Evolutionary conservation across 1,284 basidiomycete species (phyloP).

Genomic region (Serendipita sp.): DNA sequence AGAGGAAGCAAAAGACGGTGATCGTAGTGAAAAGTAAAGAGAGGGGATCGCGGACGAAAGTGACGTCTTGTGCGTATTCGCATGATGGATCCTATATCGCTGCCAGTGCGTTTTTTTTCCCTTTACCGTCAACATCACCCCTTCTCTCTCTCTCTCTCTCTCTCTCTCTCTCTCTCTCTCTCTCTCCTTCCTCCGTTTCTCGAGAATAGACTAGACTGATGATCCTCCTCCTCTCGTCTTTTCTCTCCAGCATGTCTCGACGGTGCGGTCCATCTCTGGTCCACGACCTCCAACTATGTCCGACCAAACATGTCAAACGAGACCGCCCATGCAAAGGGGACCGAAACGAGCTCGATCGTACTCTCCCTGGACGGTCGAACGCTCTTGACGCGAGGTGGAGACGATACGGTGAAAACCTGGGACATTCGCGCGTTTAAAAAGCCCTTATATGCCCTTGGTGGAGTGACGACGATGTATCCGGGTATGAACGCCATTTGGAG

Average conservation of each 20-base stretch:
- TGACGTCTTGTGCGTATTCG: conserved; percentile 77
- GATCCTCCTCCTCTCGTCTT: conserved; percentile 9
- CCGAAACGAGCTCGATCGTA: conserved; percentile 69
- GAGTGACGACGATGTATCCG: conserved; percentile 68
- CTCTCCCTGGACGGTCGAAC: conserved; percentile 76
- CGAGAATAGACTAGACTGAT: too few species aligned
- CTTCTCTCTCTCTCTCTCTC: too few species aligned
- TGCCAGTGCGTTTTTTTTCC: conserved; percentile 50
- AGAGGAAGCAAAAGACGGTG: conserved; percentile 80
- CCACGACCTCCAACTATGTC: conserved; percentile 80
- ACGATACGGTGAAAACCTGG: conserved; percentile 98
- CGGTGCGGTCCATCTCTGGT: conserved; percentile 88
- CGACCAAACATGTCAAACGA: conserved; percentile 77
- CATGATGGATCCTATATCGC: conserved; percentile 74
- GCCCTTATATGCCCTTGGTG: conserved; percentile 54
- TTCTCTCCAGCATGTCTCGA: conserved; percentile 62
- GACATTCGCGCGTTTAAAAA: conserved; percentile 80
- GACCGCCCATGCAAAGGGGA: conserved; percentile 70
- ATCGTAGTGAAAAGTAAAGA: conserved; percentile 96
- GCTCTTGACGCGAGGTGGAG: conserved; percentile 76
- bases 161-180: too few species aligned
- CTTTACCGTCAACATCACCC: neutral
- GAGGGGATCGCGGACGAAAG: conserved; percentile 85
- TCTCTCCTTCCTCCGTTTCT: neutral
- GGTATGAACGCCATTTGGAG: conserved; percentile 88